These are phyloP conservation scores for Vaccinium myrtillus DNA, from an alignment of 148 eudicot species.

Conservation along the genomic window DNA sequence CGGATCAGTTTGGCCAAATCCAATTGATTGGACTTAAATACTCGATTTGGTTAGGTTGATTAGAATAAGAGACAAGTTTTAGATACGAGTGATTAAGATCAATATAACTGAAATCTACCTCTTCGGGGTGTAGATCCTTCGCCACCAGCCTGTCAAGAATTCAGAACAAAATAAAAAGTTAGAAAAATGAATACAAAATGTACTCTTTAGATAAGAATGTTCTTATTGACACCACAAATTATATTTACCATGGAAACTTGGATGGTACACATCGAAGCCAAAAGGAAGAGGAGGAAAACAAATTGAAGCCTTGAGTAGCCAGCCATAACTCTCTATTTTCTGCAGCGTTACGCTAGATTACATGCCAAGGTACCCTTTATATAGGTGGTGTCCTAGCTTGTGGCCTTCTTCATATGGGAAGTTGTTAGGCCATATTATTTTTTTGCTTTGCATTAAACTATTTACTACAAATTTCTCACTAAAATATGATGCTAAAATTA, in stretches of 20 bases:
- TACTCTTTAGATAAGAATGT: background rate
- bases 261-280: constrained; percentile 9
- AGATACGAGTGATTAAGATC: background rate
- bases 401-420: background rate
- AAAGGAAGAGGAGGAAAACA: constrained; percentile 6
- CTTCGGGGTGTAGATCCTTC: background rate
- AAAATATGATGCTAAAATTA: too few species aligned
- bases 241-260: constrained; percentile 5
- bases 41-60: background rate
- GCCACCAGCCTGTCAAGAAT: background rate
- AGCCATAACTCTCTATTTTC: background rate
- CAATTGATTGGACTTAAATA: background rate
- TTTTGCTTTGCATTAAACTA: background rate
- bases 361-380: background rate
- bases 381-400: background rate
- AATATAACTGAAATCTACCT: background rate
- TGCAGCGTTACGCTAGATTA: background rate
- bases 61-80: background rate
- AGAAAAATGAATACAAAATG: background rate
- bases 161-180: background rate
- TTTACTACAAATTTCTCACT: too few species aligned
- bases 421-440: background rate
- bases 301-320: constrained; percentile 1
- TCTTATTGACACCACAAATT: background rate
- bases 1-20: background rate